A percentile compares a stretch with the other conserved stretches of the same genome.
phyloP scores from a whole-genome alignment of 345 rosid genomes.

The Hibiscus trionum region DNA sequence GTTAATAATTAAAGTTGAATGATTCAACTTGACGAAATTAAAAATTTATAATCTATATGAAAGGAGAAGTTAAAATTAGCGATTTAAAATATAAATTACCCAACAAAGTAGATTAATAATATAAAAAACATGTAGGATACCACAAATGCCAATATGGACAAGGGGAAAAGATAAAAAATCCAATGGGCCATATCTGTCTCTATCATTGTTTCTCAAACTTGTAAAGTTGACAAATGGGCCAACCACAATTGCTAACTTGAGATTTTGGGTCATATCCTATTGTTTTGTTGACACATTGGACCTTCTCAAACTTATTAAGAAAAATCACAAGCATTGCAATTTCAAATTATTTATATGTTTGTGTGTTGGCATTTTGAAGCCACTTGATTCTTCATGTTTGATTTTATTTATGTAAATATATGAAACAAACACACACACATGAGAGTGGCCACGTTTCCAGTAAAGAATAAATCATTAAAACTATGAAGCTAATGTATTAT shows the following conservation, averaged over 20 bases:
- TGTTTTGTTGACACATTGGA: neutral
- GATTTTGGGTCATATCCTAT: neutral
- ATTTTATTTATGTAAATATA: neutral
- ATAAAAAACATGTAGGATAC: constrained; percentile 27
- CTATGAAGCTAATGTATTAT: too few species aligned
- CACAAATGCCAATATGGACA: constrained; percentile 15
- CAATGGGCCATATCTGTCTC: constrained; percentile 20
- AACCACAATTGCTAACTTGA: constrained; percentile 8
- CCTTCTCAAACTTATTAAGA: neutral
- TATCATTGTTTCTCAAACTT: constrained; percentile 8
- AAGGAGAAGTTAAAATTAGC: too few species aligned
- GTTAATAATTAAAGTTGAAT: too few species aligned
- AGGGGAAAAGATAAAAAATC: constrained; percentile 9
- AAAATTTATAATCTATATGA: too few species aligned
- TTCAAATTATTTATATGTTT: neutral
- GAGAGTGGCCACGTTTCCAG: too few species aligned
- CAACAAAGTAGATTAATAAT: neutral
- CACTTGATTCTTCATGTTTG: too few species aligned
- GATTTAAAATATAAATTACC: too few species aligned
- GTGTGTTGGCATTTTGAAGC: neutral
- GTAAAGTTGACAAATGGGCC: constrained; percentile 22
- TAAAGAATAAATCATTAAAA: too few species aligned
- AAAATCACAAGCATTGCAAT: neutral
- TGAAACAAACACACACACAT: neutral
- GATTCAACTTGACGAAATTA: too few species aligned